Evolutionary conservation across 2,329 filamentous ascomycete genomes (phyloP).

Genomic region (Exserohilum turcica): DNA sequence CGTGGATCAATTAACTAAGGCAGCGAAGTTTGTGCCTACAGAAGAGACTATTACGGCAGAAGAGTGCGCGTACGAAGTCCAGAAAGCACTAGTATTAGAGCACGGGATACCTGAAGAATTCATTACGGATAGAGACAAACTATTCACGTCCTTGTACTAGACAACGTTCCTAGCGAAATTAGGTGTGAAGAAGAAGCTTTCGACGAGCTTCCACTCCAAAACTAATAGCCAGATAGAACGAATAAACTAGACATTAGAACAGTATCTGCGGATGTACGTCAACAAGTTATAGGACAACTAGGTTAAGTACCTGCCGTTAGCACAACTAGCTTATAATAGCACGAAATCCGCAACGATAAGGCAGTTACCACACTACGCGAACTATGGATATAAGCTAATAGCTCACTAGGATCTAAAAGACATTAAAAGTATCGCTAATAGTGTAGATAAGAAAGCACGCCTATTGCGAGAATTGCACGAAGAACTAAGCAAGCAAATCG

Average conservation of each 20-base stretch:
- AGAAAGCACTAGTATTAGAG: background rate
- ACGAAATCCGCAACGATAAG: no score
- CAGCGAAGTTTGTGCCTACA: no score
- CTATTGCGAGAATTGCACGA: background rate
- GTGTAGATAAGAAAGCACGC: background rate
- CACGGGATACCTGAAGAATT: background rate
- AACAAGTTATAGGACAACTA: no score
- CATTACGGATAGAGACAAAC: background rate
- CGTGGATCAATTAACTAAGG: no score
- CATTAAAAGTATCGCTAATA: background rate
- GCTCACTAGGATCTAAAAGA: no score
- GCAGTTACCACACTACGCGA: no score
- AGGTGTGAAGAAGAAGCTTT: no score
- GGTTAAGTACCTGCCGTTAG: no score
- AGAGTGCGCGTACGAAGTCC: background rate
- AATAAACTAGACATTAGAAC: background rate
- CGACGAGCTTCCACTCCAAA: background rate
- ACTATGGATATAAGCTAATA: no score
- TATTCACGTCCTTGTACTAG: slow-evolving; percentile 1
- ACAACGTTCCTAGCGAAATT: background rate
- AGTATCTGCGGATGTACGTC: background rate
- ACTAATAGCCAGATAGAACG: background rate
- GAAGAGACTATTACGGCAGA: no score
- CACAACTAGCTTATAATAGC: no score
- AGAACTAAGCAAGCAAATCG: background rate